Base-by-base conservation (phyloP, 2,329 filamentous ascomycete species). In the Talaromyces sp. region DNA sequence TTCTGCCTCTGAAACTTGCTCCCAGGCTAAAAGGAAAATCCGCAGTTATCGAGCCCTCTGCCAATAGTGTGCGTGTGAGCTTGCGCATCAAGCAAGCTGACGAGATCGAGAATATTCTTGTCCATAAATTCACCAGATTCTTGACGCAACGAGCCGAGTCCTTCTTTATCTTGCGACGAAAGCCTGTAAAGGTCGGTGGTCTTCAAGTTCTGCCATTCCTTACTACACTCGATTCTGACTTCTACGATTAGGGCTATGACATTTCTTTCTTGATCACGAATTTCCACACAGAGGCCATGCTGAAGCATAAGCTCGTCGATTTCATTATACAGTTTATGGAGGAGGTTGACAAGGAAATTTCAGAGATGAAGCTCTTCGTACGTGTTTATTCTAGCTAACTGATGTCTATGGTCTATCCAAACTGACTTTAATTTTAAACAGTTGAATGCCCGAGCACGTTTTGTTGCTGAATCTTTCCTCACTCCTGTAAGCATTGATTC, bases 251-350 rank as follows among this genome's bases (percentile, higher is more conserved):
- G 91, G 95, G 93, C 69, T 99, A 99, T 76, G 95, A 99, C 71
- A 99, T 99, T 69, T 97, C 93, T 8, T 99, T 99, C 82, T 77
- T 99, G 72, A 96, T 99, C 73, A 99, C 95, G 54, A 99, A 99
- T 80, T 96, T 95, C 82, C 95, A 99, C 72, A 98, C 95, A 4
- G 95, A 98, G 77, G 91, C 96, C 75, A 96, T 99, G 92, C 78
- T 98, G 74, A 98, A 98, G 83, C 93, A 99, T 76, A 98, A 99
- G 82, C 84, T 99, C 69, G 96, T 99, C 36, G 95, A 99, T 76
- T 99, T 99, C 72, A 96, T 99, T 69, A 97, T 99, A 67, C 89
- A 98, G 73, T 99, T 99, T 73, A 98, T 99, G 93, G 93, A 99
- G 78, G 95, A 99, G 76, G 96, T 99, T 4, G 96, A 99, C 78